Evolutionary conservation across 768 basidiomycete genomes (phyloP).

Genomic region (Antrodiella citrinella): DNA sequence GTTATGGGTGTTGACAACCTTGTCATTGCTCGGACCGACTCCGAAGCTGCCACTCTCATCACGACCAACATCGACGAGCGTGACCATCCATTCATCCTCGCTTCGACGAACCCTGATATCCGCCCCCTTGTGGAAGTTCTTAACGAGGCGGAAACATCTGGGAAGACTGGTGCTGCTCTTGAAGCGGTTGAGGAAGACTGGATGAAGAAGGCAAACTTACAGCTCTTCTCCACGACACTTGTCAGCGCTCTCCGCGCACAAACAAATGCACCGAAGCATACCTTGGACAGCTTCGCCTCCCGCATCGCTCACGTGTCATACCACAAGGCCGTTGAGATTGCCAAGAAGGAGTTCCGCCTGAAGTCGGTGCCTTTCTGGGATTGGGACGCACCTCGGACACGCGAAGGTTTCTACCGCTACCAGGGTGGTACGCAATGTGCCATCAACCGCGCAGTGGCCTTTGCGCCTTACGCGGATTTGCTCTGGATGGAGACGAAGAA

Average conservation of each 20-base stretch:
- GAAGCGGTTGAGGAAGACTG: slow-evolving; percentile 88
- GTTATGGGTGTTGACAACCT: slow-evolving; percentile 98
- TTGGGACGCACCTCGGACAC: slow-evolving; percentile 90
- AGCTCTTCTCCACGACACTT: slow-evolving; percentile 69
- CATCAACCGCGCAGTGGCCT: slow-evolving; percentile 84
- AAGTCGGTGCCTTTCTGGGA: slow-evolving; percentile 78
- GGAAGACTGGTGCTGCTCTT: slow-evolving; percentile 71
- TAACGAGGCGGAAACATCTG: slow-evolving; percentile 74
- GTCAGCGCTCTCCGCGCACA: slow-evolving; percentile 59
- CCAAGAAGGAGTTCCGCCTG: slow-evolving; percentile 72
- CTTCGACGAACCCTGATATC: slow-evolving; percentile 69
- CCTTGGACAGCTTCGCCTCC: slow-evolving; percentile 53
- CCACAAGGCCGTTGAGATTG: slow-evolving; percentile 61
- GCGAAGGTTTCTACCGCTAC: slow-evolving; percentile 96
- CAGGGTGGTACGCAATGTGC: slow-evolving; percentile 95
- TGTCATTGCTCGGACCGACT: slow-evolving; percentile 89
- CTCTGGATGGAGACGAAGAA: slow-evolving; percentile 97
- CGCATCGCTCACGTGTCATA: slow-evolving; percentile 65
- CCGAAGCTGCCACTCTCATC: slow-evolving; percentile 95
- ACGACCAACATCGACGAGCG: slow-evolving; percentile 94
- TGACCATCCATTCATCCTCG: slow-evolving; percentile 97
- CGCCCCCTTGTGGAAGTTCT: slow-evolving; percentile 71
- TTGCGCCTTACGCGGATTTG: slow-evolving; percentile 88
- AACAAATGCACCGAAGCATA: slow-evolving; percentile 35
- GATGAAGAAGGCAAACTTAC: slow-evolving; percentile 69